phyloP scores from a whole-genome alignment of 345 rosid genomes.

The Tarenaya hassleriana region DNA sequence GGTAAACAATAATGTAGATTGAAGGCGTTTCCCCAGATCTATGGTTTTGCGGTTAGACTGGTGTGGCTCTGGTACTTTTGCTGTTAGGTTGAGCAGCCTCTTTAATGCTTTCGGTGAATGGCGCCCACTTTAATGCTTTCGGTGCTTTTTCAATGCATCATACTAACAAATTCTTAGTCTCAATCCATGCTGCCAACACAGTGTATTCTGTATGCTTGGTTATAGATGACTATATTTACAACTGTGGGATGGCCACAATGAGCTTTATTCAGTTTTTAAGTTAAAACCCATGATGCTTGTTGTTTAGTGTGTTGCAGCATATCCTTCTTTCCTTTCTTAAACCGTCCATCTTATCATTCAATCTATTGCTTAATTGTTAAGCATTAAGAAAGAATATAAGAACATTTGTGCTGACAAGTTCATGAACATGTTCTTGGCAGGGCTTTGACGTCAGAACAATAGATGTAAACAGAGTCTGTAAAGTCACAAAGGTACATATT shows the following conservation, averaged over 20 bases:
- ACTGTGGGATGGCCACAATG: neutral
- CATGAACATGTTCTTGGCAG: slow-evolving; percentile 35
- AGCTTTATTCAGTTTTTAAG: neutral
- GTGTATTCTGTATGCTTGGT: neutral
- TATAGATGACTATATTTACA: neutral
- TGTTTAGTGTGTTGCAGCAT: neutral
- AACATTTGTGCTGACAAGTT: neutral
- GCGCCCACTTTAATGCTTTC: slow-evolving; percentile 1
- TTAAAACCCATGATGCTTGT: slow-evolving; percentile 1
- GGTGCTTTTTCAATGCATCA: neutral
- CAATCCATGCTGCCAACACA: neutral
- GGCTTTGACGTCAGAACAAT: slow-evolving; percentile 86
- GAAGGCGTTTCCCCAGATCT: neutral
- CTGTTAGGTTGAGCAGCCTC: neutral
- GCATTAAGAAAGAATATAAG: neutral
- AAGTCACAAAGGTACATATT: slow-evolving; percentile 78
- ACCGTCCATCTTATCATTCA: neutral
- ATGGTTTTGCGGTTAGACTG: neutral
- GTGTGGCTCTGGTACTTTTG: slow-evolving; percentile 1
- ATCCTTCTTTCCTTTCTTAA: neutral
- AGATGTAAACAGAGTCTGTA: slow-evolving; percentile 80
- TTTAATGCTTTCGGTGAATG: neutral
- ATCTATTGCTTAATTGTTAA: neutral
- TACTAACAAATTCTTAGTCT: neutral
- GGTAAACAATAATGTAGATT: slow-evolving; percentile 1